Base-by-base conservation (phyloP, 306 rosid species). In the Prunus mongolica region DNA sequence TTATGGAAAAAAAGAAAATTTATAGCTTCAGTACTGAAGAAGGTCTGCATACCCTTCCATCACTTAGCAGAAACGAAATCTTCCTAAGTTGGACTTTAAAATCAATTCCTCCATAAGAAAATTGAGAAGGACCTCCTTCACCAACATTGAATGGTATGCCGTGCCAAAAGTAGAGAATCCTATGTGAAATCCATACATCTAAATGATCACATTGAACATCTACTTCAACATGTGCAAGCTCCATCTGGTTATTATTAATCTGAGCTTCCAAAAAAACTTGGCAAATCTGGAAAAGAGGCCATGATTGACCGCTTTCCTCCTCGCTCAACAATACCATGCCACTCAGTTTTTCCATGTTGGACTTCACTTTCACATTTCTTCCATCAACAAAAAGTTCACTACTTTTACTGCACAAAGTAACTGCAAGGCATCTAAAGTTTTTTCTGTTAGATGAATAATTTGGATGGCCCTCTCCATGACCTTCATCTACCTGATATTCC, bases 41-140 rank as follows among this genome's bases (percentile, higher is more conserved):
- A 86, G 56, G 61, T 20, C 63, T 71, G 54, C 85, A 65, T 88
- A 95, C 98, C 97, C 90, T 87, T 89, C 91, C 98, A 84, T 94
- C 97, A 78, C 91, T 86, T 22, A 94, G 88, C 64, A 94, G 89
- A 81, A 94, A 55, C 51, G 95, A 89, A 83, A 89, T 87, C 76
- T 90, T 94, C 86, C 88, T 80, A 68, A 83, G 25, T 44, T 83
- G 84, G 70, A 88, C 81, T 74, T 84, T 80, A 60, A 90, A 83
- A 81, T 80, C 74, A 76, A 90, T 58, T 65, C 61, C 78, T 68
- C 81, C 73, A 15, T 57, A 76, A 71, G 86, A 79, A 71, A 82
- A 60, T 54, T 84, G 81, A 77, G 96, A 85, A 78, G 89, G 75
- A 63, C 82, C 84, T n/a, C 80, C 82, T 71, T 86, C 79, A 16